Percentiles rank a stretch among this genome's conserved stretches.
Evolutionary conservation across 2,329 filamentous ascomycete species (phyloP).

Genomic region (Fusarium lyarnte): DNA sequence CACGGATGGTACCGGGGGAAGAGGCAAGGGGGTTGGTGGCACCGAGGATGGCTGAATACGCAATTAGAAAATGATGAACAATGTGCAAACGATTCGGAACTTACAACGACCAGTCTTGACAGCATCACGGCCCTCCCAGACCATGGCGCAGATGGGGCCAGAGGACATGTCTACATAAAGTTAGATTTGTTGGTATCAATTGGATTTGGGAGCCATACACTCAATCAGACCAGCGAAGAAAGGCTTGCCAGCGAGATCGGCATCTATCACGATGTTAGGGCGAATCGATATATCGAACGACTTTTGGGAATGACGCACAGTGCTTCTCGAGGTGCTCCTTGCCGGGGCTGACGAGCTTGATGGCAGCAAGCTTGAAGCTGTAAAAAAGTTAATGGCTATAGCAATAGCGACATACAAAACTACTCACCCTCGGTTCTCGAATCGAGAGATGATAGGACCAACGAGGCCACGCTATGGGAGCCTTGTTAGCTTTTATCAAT

Average conservation of each 20-base stretch:
- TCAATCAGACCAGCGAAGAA: slow-evolving; percentile 96
- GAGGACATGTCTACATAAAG: slow-evolving; percentile 83
- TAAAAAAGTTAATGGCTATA: slow-evolving; percentile 19
- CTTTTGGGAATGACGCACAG: slow-evolving; percentile 63
- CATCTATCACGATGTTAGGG: slow-evolving; percentile 62
- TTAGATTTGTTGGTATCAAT: slow-evolving; percentile 13
- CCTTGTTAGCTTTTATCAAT: slow-evolving; percentile 36
- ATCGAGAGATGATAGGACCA: slow-evolving; percentile 97
- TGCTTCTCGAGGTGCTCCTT: slow-evolving; percentile 98
- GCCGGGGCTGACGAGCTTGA: slow-evolving; percentile 91
- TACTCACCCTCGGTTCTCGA: slow-evolving; percentile 90
- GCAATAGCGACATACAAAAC: slow-evolving; percentile 16
- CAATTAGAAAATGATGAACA: slow-evolving; percentile 26
- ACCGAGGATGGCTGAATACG: slow-evolving; percentile 79
- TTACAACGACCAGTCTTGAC: slow-evolving; percentile 97
- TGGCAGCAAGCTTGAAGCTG: slow-evolving; percentile 97
- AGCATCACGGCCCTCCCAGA: slow-evolving; percentile 98
- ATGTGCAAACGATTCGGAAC: slow-evolving; percentile 45
- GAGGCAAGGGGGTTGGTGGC: slow-evolving; percentile 98
- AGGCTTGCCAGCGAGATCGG: slow-evolving; percentile 89
- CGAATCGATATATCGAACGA: slow-evolving; percentile 31
- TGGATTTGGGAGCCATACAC: slow-evolving; percentile 67
- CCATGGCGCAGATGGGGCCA: slow-evolving; percentile 98
- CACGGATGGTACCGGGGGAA: slow-evolving; percentile 96
- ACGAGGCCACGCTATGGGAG: slow-evolving; percentile 86